Base-by-base conservation (phyloP, 192 early-diverging fungal species). In the Ramicandelaber brevisporus region DNA sequence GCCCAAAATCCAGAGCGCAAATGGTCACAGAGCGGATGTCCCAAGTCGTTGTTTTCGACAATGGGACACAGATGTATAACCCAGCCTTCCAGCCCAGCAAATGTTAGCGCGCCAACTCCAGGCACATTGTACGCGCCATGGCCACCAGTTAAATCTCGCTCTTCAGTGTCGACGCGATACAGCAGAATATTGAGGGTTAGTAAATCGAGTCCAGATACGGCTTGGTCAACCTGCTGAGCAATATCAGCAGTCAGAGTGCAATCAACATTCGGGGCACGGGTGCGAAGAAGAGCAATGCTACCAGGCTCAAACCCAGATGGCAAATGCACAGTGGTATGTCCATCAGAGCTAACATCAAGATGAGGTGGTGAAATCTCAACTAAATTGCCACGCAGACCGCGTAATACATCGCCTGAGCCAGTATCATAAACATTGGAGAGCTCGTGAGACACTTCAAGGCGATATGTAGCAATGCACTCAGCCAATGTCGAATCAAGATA, bases 61-160 rank as follows among this genome's bases (percentile, higher is more conserved):
- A 87, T 74, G 2, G 66, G 58, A n/a, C 57, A 50, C 8, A 92
- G 56, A 2, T 73, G 68, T 13, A 83, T 73, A 34, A 81, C 65
- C 38, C 83, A 84, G 1, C 93, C 93, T 55, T 93, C 78, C 11
- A 99, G 38, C 3, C 93, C 93, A 43, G 77, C 79, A 43, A 92
- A 99, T 0, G 77, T 50, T 5, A 93, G 44, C 7, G 44, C 25
- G 0, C 89, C 93, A 40, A 69, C 56, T n/a, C 64, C 68, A 1
- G 93, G 89, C 22, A 99, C 66, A 26, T 90, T 61, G 42, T 99
- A 99, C 5, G 48, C 61, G 11, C 74, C 73, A 37, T 86, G 65
- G 17, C 69, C 79, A 46, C 50, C 27, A 8, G 68, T 70, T 8
- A 47, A 17, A 32, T 93, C 89, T 29, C 51, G 38, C 51, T 99